phyloP scores from a whole-genome alignment of 2,329 filamentous ascomycete genomes.

The Hymenoscyphus infarciens region DNA sequence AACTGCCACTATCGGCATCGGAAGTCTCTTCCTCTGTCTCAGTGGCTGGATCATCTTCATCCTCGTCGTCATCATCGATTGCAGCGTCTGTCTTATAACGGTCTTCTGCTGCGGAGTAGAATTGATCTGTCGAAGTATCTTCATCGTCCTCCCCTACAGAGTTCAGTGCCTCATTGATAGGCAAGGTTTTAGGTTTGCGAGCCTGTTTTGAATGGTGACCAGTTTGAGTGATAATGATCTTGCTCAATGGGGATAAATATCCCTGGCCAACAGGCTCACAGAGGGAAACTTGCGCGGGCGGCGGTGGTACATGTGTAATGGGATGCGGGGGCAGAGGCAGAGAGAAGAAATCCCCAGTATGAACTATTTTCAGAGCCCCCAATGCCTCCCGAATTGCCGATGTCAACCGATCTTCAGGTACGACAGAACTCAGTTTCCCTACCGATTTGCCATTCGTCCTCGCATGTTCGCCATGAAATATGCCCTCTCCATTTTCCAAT shows the following conservation, averaged over 20 bases:
- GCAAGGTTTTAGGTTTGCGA: slow-evolving; percentile 44
- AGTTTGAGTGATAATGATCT: slow-evolving; percentile 73
- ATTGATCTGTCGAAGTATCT: slow-evolving; percentile 84
- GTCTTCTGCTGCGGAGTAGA: slow-evolving; percentile 89
- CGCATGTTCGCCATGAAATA: slow-evolving; percentile 67
- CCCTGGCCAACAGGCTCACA: slow-evolving; percentile 95
- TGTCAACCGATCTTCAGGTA: slow-evolving; percentile 56
- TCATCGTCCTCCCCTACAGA: slow-evolving; percentile 63
- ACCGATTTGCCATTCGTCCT: slow-evolving; percentile 40
- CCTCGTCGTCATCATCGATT: slow-evolving; percentile 50
- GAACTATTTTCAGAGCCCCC: slow-evolving; percentile 69
- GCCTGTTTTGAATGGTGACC: slow-evolving; percentile 52
- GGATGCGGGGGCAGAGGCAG: slow-evolving; percentile 80
- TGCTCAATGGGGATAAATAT: slow-evolving; percentile 70
- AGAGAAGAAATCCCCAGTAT: slow-evolving; percentile 74
- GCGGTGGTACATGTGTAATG: slow-evolving; percentile 78
- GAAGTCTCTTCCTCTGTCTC: slow-evolving; percentile 62
- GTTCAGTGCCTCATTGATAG: slow-evolving; percentile 52
- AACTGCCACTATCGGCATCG: slow-evolving; percentile 50
- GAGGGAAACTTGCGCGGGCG: slow-evolving; percentile 83
- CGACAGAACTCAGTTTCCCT: slow-evolving; percentile 31
- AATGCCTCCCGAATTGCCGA: slow-evolving; percentile 72
- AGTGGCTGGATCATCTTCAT: slow-evolving; percentile 46
- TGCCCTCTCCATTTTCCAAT: slow-evolving; percentile 78
- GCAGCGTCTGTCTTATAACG: slow-evolving; percentile 54